Conservation (phyloP, 2,329 filamentous ascomycete species). For the Cryphonectria carpinicola region DNA sequence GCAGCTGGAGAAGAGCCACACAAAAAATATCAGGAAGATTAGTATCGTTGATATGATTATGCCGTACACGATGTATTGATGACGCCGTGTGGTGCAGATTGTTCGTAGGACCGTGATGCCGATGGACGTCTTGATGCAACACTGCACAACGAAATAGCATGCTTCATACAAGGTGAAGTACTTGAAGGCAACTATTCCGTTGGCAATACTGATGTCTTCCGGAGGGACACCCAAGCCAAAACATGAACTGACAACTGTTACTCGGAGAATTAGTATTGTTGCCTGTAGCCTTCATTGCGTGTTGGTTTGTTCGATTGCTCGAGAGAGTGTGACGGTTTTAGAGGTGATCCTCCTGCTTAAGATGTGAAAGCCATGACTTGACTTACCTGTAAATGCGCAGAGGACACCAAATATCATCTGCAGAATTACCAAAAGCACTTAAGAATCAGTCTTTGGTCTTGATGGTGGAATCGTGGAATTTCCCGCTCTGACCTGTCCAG, state of each 20-base stretch:
- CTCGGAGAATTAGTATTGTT: background rate
- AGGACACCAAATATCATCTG: background rate
- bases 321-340: background rate
- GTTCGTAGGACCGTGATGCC: background rate
- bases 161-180: background rate
- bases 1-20: constrained; percentile 1
- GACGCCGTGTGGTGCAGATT: background rate
- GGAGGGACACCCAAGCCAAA: background rate
- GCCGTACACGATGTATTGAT: background rate
- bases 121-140: constrained; percentile 5
- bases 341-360: background rate
- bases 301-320: background rate
- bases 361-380: background rate
- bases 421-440: background rate
- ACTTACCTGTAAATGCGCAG: background rate
- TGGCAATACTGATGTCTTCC: background rate
- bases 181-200: background rate
- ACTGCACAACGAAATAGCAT: background rate
- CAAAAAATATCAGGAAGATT: background rate
- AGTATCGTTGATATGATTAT: background rate
- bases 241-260: background rate
- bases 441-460: background rate
- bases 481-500: background rate
- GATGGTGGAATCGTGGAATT: background rate
- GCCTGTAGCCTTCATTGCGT: background rate